These are phyloP conservation scores for Laguncularia racemosa DNA, from an alignment of 345 rosid species.

Conservation along the genomic window DNA sequence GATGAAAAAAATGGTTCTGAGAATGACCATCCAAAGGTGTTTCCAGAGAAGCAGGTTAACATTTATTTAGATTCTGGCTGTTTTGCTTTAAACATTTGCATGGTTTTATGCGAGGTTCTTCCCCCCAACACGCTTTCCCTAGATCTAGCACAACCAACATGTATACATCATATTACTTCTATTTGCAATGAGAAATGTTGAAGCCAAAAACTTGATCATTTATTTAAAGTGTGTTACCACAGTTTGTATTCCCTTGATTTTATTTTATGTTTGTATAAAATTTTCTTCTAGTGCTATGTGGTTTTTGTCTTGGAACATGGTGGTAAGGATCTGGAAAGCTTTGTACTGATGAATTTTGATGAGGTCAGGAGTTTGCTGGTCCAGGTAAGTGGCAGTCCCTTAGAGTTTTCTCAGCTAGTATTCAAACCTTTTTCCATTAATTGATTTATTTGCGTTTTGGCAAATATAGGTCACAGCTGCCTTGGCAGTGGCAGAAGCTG, in stretches of 20 bases:
- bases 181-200: no score
- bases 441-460: slow-evolving; percentile 1
- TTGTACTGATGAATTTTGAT: slow-evolving; percentile 65
- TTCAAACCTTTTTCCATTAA: background rate
- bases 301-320: slow-evolving; percentile 93
- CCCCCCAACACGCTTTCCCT: no score
- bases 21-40: slow-evolving; percentile 83
- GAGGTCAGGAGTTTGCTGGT: slow-evolving; percentile 79
- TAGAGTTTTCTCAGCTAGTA: background rate
- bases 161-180: no score
- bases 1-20: slow-evolving; percentile 72
- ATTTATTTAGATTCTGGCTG: slow-evolving; percentile 9
- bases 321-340: slow-evolving; percentile 92
- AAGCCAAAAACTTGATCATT: background rate
- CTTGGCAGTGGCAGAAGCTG: slow-evolving; percentile 90
- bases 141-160: no score
- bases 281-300: slow-evolving; percentile 57
- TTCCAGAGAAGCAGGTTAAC: slow-evolving; percentile 70
- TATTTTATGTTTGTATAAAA: background rate
- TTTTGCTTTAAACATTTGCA: background rate
- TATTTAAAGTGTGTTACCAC: background rate
- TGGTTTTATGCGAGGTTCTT: background rate
- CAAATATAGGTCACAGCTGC: slow-evolving; percentile 73
- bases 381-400: slow-evolving; percentile 42
- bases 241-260: background rate